These are phyloP conservation scores for Torrubiellomyces zombiae DNA, from an alignment of 2,329 filamentous ascomycete genomes.

Conservation along the genomic window DNA sequence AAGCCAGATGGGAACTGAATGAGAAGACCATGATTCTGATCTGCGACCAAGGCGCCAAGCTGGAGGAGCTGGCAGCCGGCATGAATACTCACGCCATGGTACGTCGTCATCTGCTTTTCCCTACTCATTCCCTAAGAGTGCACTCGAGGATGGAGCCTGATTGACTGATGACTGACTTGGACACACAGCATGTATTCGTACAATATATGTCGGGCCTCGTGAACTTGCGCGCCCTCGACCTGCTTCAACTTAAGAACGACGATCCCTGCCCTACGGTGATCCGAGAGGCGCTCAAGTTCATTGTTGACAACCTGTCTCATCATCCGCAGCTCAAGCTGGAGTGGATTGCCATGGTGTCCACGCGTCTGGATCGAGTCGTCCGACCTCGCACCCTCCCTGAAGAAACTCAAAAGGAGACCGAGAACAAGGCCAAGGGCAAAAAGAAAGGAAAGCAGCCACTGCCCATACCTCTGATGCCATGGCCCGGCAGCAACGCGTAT, in stretches of 20 bases:
- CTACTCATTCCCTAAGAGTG: too few relatives aligned
- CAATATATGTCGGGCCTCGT: conserved; percentile 30
- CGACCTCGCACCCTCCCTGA: conserved; percentile 18
- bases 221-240: conserved; percentile 37
- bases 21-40: conserved; percentile 37
- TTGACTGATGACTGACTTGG: conserved; percentile 2
- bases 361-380: conserved; percentile 31
- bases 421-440: conserved; percentile 19
- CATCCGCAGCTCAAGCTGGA: conserved; percentile 38
- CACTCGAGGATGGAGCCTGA: not conserved
- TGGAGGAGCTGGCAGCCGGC: conserved; percentile 39
- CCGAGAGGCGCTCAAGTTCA: conserved; percentile 39
- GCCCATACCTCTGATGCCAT: conserved; percentile 5
- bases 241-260: conserved; percentile 35
- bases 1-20: conserved; percentile 38
- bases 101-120: conserved; percentile 16
- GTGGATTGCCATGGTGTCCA: conserved; percentile 38
- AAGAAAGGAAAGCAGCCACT: too few relatives aligned
- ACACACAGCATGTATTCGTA: conserved; percentile 37
- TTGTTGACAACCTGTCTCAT: conserved; percentile 40
- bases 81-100: conserved; percentile 38
- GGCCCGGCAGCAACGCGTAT: conserved; percentile 6
- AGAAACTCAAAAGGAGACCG: conserved; percentile 14
- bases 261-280: conserved; percentile 40
- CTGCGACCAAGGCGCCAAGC: conserved; percentile 27